Conservation (phyloP, 2,329 filamentous ascomycete genomes). For the Immersiporthe knoxdaviesiana region DNA sequence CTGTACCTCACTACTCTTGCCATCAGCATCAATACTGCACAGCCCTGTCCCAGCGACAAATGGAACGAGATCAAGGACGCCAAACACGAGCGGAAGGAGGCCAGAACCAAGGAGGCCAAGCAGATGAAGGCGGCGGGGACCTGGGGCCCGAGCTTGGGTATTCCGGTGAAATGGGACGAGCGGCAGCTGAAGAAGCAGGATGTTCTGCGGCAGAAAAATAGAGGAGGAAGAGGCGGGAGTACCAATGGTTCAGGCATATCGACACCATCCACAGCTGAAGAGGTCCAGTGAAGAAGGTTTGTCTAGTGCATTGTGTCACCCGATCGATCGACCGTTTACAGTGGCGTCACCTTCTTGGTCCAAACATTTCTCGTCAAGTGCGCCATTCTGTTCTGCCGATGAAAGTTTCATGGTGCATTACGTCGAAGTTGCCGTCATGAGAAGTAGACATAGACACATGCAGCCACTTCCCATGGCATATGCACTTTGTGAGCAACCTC, state of each 20-base stretch:
- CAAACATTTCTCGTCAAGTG: background rate
- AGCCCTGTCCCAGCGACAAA: slow-evolving; percentile 27
- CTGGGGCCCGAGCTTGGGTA: slow-evolving; percentile 26
- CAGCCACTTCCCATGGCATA: background rate
- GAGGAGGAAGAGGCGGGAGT: background rate
- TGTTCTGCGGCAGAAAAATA: background rate
- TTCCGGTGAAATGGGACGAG: slow-evolving; percentile 27
- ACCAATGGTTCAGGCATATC: background rate
- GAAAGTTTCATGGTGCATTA: background rate
- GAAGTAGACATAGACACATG: background rate
- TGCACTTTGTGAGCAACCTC: background rate
- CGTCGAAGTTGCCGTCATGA: background rate
- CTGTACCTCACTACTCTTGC: slow-evolving; percentile 25
- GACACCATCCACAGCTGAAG: slow-evolving; percentile 14
- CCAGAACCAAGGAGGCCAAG: slow-evolving; percentile 28
- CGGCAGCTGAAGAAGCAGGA: slow-evolving; percentile 23
- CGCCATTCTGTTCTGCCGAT: background rate
- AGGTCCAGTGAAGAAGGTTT: background rate
- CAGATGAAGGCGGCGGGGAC: slow-evolving; percentile 26
- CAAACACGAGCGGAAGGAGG: slow-evolving; percentile 27
- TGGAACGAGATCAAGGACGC: slow-evolving; percentile 29
- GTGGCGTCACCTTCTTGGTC: background rate
- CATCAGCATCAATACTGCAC: slow-evolving; percentile 28
- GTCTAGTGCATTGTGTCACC: no score
- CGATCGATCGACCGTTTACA: background rate